A percentile compares a stretch with the other conserved stretches of the same genome.
These are phyloP conservation scores for Austroboletus rostrupii DNA, from an alignment of 1,284 basidiomycete species.

Conservation along the genomic window DNA sequence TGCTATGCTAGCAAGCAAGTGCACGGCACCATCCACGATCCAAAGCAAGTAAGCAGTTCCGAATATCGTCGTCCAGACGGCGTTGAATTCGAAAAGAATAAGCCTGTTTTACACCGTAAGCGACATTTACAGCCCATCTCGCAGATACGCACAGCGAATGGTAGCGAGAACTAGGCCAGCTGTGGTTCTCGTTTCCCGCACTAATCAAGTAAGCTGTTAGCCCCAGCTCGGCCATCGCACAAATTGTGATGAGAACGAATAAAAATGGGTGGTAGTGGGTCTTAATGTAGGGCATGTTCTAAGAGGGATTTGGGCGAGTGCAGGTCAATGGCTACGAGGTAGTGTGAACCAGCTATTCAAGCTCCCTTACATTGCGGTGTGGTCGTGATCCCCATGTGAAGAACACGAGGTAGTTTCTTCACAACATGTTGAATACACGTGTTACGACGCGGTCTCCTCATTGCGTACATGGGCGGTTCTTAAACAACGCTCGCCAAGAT, in stretches of 20 bases:
- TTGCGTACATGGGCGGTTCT: constrained; percentile 5
- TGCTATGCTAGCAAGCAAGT: constrained; percentile 66
- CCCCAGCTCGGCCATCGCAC: constrained; percentile 65
- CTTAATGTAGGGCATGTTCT: constrained; percentile 40
- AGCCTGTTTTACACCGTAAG: constrained; percentile 36
- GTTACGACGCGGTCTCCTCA: constrained; percentile 9
- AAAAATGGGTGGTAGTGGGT: constrained; percentile 65
- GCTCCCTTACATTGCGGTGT: constrained; percentile 19
- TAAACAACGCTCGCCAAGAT: constrained; percentile 11
- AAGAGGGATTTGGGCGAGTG: constrained; percentile 7
- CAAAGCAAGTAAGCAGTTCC: constrained; percentile 65
- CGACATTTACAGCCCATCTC: neutral
- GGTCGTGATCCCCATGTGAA: constrained; percentile 31
- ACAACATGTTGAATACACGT: constrained; percentile 18
- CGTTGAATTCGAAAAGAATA: constrained; percentile 63
- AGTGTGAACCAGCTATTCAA: constrained; percentile 17
- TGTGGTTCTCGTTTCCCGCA: constrained; percentile 54
- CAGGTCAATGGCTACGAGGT: constrained; percentile 13
- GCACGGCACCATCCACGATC: constrained; percentile 60
- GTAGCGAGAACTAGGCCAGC: constrained; percentile 60
- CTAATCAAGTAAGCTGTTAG: constrained; percentile 67
- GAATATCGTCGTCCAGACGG: constrained; percentile 69
- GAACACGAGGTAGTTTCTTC: constrained; percentile 29
- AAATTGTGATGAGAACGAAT: constrained; percentile 64
- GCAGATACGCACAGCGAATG: constrained; percentile 56